phyloP scores from a whole-genome alignment of 2,329 filamentous ascomycete species.

The Didymosphaeria variabile region DNA sequence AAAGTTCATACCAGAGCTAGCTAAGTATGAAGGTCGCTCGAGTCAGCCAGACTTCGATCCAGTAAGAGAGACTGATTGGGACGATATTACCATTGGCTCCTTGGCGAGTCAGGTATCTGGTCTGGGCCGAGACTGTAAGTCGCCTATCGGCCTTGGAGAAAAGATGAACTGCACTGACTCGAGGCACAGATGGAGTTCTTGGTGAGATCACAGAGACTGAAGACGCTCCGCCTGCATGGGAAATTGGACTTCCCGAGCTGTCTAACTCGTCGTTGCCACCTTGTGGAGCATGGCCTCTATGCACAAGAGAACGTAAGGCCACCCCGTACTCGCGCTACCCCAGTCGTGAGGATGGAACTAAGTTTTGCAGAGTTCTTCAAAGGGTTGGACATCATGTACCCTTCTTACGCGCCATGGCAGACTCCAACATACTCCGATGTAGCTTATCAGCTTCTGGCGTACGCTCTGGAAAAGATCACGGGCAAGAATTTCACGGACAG shows the following conservation, averaged over 20 bases:
- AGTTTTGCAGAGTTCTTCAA: slow-evolving; percentile 45
- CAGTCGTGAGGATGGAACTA: background rate
- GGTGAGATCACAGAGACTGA: slow-evolving; percentile 34
- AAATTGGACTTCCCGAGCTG: slow-evolving; percentile 28
- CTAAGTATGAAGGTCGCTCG: slow-evolving; percentile 12
- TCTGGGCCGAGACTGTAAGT: slow-evolving; percentile 35
- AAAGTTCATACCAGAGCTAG: slow-evolving; percentile 27
- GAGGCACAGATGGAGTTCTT: slow-evolving; percentile 41
- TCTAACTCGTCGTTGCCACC: slow-evolving; percentile 25
- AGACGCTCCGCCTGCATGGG: slow-evolving; percentile 24
- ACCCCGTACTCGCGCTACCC: no score
- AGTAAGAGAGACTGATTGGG: slow-evolving; percentile 29
- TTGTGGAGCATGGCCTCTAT: slow-evolving; percentile 36
- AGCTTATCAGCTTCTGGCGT: slow-evolving; percentile 48
- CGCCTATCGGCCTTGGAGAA: background rate
- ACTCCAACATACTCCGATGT: slow-evolving; percentile 50
- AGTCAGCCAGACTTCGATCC: slow-evolving; percentile 27
- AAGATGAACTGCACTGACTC: slow-evolving; percentile 49
- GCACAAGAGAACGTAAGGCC: slow-evolving; percentile 27
- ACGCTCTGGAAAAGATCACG: slow-evolving; percentile 52
- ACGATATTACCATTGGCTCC: slow-evolving; percentile 28
- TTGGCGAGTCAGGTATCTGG: slow-evolving; percentile 29
- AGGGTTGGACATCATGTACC: slow-evolving; percentile 43
- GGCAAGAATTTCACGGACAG: slow-evolving; percentile 47
- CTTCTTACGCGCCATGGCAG: slow-evolving; percentile 43